phyloP scores from a whole-genome alignment of 768 basidiomycete genomes.

The Gymnopilus junonius region DNA sequence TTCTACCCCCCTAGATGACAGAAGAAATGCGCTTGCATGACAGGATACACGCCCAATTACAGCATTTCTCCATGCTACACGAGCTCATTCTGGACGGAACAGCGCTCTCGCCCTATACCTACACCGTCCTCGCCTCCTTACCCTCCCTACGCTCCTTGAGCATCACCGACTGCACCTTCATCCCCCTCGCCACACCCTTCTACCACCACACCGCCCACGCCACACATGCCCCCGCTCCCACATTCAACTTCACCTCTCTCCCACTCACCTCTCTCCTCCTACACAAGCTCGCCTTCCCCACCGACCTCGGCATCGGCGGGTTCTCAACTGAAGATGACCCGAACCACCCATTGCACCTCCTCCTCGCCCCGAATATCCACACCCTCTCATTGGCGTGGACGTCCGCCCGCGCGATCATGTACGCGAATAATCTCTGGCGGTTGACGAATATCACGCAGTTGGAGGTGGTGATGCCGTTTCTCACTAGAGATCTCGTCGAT shows the following conservation, averaged over 20 bases:
- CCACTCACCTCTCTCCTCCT: neutral
- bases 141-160: neutral
- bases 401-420: slow-evolving; percentile 6
- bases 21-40: neutral
- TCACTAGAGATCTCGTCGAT: slow-evolving; percentile 32
- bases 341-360: neutral
- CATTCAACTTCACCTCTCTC: neutral
- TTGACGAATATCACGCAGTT: slow-evolving; percentile 19
- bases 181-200: neutral
- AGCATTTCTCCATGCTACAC: neutral
- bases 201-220: neutral
- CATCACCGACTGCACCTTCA: neutral
- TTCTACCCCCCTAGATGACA: too few relatives aligned
- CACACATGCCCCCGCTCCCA: neutral
- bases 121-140: neutral
- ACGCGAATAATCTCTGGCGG: slow-evolving; percentile 10
- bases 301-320: neutral
- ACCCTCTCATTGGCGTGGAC: slow-evolving; percentile 23
- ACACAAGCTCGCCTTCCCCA: neutral
- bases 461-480: slow-evolving; percentile 24
- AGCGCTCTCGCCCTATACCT: neutral
- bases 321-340: neutral
- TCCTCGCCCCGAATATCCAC: slow-evolving; percentile 2
- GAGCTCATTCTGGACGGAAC: neutral
- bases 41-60: neutral